Percentiles rank a stretch among this genome's conserved stretches.
These are phyloP conservation scores for Phytophthora macrochlamydospora DNA, from an alignment of 352 stramenopile genomes.

Conservation along the genomic window DNA sequence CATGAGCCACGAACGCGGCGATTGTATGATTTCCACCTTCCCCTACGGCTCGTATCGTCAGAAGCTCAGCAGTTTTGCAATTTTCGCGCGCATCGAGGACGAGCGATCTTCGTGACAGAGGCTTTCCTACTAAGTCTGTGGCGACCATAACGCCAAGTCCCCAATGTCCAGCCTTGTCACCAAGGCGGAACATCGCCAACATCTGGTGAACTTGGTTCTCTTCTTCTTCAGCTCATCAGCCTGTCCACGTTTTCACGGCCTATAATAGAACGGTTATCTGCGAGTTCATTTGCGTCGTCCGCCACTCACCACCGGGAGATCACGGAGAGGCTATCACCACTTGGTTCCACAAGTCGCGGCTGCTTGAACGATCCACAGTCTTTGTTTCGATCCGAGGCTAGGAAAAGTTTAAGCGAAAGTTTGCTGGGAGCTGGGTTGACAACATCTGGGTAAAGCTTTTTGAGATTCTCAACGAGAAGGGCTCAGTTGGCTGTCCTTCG, in stretches of 20 bases:
- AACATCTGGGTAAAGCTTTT: too few relatives aligned
- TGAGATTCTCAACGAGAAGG: neutral
- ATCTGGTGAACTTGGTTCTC: neutral
- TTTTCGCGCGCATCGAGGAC: neutral
- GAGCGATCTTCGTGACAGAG: conserved; percentile 6
- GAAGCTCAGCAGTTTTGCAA: conserved; percentile 23
- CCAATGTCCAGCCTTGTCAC: neutral
- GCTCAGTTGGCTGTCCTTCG: neutral
- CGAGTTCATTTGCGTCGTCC: neutral
- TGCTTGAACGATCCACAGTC: conserved; percentile 1
- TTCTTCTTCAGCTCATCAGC: neutral
- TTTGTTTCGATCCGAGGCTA: neutral
- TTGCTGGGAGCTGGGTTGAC: too few relatives aligned
- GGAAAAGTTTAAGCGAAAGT: neutral
- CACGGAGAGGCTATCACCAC: neutral
- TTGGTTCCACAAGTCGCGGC: conserved; percentile 8
- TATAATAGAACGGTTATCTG: neutral
- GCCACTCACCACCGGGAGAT: neutral
- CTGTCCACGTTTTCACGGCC: conserved; percentile 1
- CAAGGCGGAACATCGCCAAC: conserved; percentile 5
- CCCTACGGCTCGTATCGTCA: conserved; percentile 30
- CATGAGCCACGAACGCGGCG: conserved; percentile 4
- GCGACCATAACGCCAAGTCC: too few relatives aligned
- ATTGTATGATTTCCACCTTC: conserved; percentile 29
- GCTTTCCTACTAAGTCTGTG: conserved; percentile 9